Percentiles rank a stretch among this genome's conserved stretches.
These are phyloP conservation scores for Acanthamoeba castellanii DNA, from an alignment of 208 protist genomes.

Conservation along the genomic window DNA sequence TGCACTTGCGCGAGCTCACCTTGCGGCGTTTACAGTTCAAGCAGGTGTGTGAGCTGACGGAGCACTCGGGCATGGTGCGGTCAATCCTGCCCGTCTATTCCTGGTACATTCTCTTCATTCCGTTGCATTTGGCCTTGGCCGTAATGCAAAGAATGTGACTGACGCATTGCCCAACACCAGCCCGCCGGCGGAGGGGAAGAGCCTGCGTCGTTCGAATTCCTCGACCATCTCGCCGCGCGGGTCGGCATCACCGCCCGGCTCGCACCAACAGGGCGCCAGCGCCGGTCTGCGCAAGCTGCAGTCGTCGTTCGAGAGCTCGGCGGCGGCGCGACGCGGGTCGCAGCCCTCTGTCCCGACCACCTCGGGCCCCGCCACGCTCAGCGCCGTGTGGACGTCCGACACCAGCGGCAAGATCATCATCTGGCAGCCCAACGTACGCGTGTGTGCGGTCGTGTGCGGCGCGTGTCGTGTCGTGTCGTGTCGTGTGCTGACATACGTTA, in stretches of 20 bases:
- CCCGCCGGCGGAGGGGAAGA: too few species aligned
- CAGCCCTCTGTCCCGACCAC: not conserved
- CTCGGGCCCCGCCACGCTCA: not conserved
- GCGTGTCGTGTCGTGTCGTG: not conserved
- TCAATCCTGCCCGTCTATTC: constrained; percentile 13
- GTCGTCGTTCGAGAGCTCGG: not conserved
- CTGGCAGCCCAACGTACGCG: not conserved
- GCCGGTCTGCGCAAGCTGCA: not conserved
- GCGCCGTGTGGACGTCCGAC: constrained; percentile 17
- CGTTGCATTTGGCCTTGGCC: too few species aligned
- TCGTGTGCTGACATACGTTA: not conserved
- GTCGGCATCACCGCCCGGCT: too few species aligned
- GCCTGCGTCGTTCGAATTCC: too few species aligned
- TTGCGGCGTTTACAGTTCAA: not conserved
- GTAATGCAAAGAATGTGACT: not conserved
- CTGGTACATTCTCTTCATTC: not conserved
- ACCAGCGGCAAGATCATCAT: constrained; percentile 16
- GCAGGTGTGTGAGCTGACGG: not conserved
- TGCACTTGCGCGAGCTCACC: not conserved
- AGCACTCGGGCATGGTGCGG: not conserved
- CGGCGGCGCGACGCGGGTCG: too few species aligned
- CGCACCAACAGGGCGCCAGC: not conserved
- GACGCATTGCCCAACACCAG: too few species aligned
- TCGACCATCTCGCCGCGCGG: too few species aligned
- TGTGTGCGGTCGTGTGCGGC: not conserved